Evolutionary conservation across 2,329 filamentous ascomycete species (phyloP).

Genomic region (Didymella glomerata): DNA sequence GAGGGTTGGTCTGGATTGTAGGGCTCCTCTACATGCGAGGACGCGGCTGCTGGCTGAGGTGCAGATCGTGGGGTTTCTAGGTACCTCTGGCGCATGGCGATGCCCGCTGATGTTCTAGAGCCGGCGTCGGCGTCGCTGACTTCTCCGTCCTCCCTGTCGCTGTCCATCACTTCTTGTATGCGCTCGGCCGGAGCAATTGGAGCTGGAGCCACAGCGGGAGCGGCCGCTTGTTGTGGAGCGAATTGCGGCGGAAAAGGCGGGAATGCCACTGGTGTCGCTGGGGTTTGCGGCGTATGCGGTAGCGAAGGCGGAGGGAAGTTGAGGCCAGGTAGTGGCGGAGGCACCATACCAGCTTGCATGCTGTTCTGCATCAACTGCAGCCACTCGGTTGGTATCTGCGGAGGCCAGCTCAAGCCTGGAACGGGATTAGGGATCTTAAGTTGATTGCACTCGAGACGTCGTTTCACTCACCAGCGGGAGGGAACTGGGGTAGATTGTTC

Average conservation of each 20-base stretch:
- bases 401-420: conserved; percentile 26
- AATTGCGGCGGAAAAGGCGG: conserved; percentile 24
- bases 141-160: conserved; percentile 76
- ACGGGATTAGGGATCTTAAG: background rate
- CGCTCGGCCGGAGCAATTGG: conserved; percentile 31
- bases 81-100: conserved; percentile 16
- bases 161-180: conserved; percentile 46
- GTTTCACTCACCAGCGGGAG: conserved; percentile 9
- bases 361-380: conserved; percentile 39
- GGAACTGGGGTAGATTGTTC: conserved; percentile 14
- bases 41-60: conserved; percentile 18
- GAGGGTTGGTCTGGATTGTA: conserved; percentile 34
- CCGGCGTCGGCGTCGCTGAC: conserved; percentile 65
- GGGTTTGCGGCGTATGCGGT: conserved; percentile 32
- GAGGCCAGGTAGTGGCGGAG: conserved; percentile 34
- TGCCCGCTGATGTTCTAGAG: conserved; percentile 24
- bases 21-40: conserved; percentile 13
- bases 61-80: conserved; percentile 37
- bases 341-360: conserved; percentile 27
- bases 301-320: conserved; percentile 30
- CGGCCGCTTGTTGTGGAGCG: conserved; percentile 17
- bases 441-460: background rate
- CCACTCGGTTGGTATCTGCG: conserved; percentile 44
- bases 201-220: conserved; percentile 5
- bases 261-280: conserved; percentile 27